Conservation (phyloP, 148 eudicot species). For the Silene uniflora region DNA sequence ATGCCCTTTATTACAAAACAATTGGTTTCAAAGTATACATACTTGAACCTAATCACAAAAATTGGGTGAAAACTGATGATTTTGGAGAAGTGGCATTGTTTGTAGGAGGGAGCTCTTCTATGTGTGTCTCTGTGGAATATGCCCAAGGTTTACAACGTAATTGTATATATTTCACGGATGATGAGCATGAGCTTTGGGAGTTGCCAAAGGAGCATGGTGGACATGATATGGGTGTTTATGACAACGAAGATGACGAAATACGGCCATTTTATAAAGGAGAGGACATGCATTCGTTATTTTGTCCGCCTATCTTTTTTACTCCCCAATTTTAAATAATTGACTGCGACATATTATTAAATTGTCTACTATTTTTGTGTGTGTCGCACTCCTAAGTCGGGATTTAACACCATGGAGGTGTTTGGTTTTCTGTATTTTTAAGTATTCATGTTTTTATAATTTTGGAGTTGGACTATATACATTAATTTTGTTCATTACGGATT, state of each 20-base stretch:
- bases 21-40: not conserved
- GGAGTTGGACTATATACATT: no score
- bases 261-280: not conserved
- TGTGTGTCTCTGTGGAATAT: not conserved
- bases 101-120: not conserved
- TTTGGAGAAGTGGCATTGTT: not conserved
- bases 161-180: constrained; percentile 12
- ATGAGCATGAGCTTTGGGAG: not conserved
- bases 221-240: constrained; percentile 8
- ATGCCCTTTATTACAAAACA: not conserved
- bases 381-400: no score
- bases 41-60: not conserved
- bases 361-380: no score
- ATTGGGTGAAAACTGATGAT: not conserved
- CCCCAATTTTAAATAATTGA: constrained; percentile 1
- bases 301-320: not conserved
- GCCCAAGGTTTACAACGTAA: not conserved
- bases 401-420: no score
- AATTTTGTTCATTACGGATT: no score
- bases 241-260: not conserved
- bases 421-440: no score
- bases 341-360: no score
- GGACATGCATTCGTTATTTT: not conserved
- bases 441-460: no score
- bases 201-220: not conserved